A percentile compares a stretch with the other conserved stretches of the same genome.
Conservation (phyloP, 1,284 basidiomycete genomes). For the Rhizoctonia solani region DNA sequence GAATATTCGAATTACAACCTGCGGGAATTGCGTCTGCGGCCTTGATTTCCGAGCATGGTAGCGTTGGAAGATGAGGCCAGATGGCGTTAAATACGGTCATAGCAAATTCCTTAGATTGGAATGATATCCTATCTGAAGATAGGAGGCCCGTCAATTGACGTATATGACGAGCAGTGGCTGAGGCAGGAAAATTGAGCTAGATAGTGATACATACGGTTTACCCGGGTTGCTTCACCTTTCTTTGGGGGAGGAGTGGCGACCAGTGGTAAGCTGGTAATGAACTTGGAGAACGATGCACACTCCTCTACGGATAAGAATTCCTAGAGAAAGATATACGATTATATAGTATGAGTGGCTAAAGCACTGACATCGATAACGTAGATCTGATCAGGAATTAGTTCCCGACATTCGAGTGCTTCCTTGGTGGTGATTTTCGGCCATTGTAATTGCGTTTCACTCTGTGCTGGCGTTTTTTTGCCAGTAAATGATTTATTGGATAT, state of each 20-base stretch:
- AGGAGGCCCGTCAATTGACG: no score
- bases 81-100: conserved; percentile 56
- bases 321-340: conserved; percentile 47
- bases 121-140: conserved; percentile 62
- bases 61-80: conserved; percentile 62
- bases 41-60: conserved; percentile 51
- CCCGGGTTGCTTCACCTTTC: conserved; percentile 72
- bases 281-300: conserved; percentile 64
- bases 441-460: not conserved
- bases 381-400: conserved; percentile 66
- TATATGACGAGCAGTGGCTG: no score
- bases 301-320: conserved; percentile 61
- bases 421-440: conserved; percentile 45
- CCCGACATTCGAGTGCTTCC: conserved; percentile 50
- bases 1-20: conserved; percentile 69
- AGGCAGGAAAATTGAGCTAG: conserved; percentile 7
- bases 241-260: conserved; percentile 74
- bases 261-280: conserved; percentile 65
- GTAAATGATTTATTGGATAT: no score
- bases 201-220: conserved; percentile 60
- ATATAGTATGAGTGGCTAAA: conserved; percentile 2
- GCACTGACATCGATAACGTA: conserved; percentile 61
- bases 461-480: not conserved
- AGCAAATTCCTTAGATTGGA: conserved; percentile 66
- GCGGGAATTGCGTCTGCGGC: not conserved